phyloP scores from a whole-genome alignment of 1,284 basidiomycete species.

The Ustilago cynodontis region DNA sequence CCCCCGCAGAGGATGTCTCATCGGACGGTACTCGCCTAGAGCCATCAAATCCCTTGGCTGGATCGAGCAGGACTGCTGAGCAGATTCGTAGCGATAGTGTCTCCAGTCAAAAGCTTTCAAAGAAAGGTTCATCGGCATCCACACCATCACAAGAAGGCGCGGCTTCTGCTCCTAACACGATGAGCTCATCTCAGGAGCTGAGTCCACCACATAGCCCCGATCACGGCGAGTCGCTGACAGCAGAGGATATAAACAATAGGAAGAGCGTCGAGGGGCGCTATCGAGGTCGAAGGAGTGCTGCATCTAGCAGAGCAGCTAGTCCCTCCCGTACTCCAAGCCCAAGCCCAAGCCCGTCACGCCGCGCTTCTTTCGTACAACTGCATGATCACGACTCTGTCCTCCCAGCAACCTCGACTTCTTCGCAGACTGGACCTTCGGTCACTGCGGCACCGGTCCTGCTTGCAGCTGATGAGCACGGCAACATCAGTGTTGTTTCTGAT shows the following conservation, averaged over 20 bases:
- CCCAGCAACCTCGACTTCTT: neutral
- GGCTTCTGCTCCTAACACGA: neutral
- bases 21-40: neutral
- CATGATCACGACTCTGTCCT: neutral
- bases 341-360: constrained; percentile 17
- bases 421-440: neutral
- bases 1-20: neutral
- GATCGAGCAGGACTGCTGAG: constrained; percentile 35
- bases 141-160: neutral
- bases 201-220: constrained; percentile 26
- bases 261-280: constrained; percentile 40
- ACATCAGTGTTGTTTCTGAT: constrained; percentile 37
- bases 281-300: constrained; percentile 29
- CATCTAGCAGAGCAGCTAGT: constrained; percentile 39
- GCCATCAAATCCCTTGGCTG: constrained; percentile 17
- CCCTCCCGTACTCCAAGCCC: constrained; percentile 18
- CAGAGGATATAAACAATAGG: neutral
- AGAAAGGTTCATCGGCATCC: neutral
- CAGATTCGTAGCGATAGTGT: constrained; percentile 43
- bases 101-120: constrained; percentile 21
- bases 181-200: neutral
- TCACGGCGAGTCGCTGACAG: neutral
- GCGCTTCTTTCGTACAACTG: constrained; percentile 10
- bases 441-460: constrained; percentile 26
- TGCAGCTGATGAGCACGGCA: constrained; percentile 44